Conservation (phyloP, 2,329 filamentous ascomycete genomes). For the Cercospora zeina region DNA sequence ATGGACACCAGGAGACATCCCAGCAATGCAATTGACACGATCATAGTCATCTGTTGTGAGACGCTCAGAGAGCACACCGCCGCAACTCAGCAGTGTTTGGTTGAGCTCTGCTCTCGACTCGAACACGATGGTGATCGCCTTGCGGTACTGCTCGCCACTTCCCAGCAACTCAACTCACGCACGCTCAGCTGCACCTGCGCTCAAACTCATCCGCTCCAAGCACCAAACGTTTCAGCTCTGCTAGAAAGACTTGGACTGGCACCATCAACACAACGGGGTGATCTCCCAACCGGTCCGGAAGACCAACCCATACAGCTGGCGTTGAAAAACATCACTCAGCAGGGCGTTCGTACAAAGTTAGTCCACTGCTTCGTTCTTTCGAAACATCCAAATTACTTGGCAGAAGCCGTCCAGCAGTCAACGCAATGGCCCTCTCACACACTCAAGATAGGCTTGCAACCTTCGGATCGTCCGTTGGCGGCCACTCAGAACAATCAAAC, state of each 20-base stretch:
- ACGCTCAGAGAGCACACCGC: conserved; percentile 8
- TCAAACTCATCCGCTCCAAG: conserved; percentile 22
- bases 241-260: conserved; percentile 26
- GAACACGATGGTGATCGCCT: conserved; percentile 23
- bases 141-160: conserved; percentile 18
- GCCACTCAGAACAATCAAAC: not conserved
- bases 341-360: conserved; percentile 14
- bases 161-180: conserved; percentile 6
- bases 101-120: conserved; percentile 25
- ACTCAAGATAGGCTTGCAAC: conserved; percentile 24
- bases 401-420: conserved; percentile 16
- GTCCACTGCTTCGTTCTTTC: conserved; percentile 25
- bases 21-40: conserved; percentile 19
- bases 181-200: conserved; percentile 22
- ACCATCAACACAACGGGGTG: conserved; percentile 18
- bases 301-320: conserved; percentile 23
- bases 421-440: conserved; percentile 26
- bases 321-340: conserved; percentile 8
- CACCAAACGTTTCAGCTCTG: conserved; percentile 20
- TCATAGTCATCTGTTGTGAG: conserved; percentile 24
- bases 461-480: not conserved
- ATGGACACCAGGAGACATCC: not conserved
- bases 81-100: conserved; percentile 22
- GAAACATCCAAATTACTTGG: conserved; percentile 19
- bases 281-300: not conserved